Evolutionary conservation across 2,329 filamentous ascomycete genomes (phyloP).

Genomic region (Aaosphaeria arxii): DNA sequence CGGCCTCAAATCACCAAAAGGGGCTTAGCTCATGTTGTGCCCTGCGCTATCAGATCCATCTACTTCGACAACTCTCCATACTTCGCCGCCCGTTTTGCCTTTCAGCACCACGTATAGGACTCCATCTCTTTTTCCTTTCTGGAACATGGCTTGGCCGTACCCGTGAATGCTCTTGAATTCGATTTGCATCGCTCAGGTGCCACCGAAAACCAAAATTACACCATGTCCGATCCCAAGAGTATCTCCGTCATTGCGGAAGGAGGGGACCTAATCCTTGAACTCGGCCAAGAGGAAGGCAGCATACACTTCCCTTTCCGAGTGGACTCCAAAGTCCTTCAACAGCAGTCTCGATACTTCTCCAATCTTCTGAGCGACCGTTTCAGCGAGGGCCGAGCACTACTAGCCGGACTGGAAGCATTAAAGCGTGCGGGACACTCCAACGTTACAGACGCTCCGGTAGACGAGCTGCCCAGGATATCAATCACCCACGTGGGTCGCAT

Average conservation of each 20-base stretch:
- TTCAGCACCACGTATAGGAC: background rate
- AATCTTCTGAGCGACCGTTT: slow-evolving; percentile 66
- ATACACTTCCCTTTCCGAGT: slow-evolving; percentile 61
- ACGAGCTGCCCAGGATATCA: slow-evolving; percentile 60
- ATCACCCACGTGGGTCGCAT: slow-evolving; percentile 69
- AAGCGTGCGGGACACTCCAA: slow-evolving; percentile 43
- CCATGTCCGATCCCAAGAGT: background rate
- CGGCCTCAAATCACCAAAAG: too few species aligned
- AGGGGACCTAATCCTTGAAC: slow-evolving; percentile 65
- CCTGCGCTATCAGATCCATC: too few species aligned
- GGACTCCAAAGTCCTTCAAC: slow-evolving; percentile 54
- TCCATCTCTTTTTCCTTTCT: background rate
- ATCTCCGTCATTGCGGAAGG: slow-evolving; percentile 21
- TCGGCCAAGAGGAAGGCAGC: slow-evolving; percentile 61
- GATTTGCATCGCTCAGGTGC: background rate
- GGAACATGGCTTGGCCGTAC: slow-evolving; percentile 6
- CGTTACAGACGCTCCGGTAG: slow-evolving; percentile 48
- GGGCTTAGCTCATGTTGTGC: too few species aligned
- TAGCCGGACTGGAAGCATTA: slow-evolving; percentile 51
- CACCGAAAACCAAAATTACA: background rate
- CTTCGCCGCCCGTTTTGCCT: too few species aligned
- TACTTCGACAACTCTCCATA: too few species aligned
- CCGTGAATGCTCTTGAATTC: slow-evolving; percentile 1
- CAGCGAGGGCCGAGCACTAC: slow-evolving; percentile 58
- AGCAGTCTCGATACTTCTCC: slow-evolving; percentile 67